Percentiles rank a stretch among this genome's conserved stretches.
phyloP scores from a whole-genome alignment of 2,329 filamentous ascomycete genomes.

The Raffaelea deltoideospora region DNA sequence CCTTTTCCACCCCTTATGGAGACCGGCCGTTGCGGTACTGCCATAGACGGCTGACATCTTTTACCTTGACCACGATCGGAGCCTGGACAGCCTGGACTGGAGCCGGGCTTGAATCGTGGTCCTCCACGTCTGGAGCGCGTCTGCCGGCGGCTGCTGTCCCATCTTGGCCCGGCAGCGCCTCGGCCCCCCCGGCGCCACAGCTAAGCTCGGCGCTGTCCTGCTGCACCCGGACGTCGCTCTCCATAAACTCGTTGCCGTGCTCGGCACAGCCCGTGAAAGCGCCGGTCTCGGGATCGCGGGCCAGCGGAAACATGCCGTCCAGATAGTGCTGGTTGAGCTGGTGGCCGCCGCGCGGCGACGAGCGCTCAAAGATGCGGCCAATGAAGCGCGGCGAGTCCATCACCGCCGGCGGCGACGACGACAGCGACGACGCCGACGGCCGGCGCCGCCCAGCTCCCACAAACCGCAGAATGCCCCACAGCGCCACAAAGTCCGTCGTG shows the following conservation, averaged over 20 bases:
- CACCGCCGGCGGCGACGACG: too few species aligned
- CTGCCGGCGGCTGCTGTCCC: not conserved
- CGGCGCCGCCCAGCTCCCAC: slow-evolving; percentile 25
- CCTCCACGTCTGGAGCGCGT: slow-evolving; percentile 17
- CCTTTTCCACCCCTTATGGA: slow-evolving; percentile 21
- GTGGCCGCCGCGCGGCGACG: slow-evolving; percentile 35
- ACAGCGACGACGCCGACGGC: too few species aligned
- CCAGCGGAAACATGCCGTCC: slow-evolving; percentile 44
- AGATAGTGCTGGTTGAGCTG: slow-evolving; percentile 47
- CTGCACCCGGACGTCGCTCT: slow-evolving; percentile 34
- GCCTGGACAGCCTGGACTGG: slow-evolving; percentile 9
- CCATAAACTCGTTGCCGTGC: slow-evolving; percentile 41
- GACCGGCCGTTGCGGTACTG: slow-evolving; percentile 44
- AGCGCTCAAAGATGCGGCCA: slow-evolving; percentile 43
- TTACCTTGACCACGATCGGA: slow-evolving; percentile 32
- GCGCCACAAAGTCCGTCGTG: slow-evolving; percentile 55
- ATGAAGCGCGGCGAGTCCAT: slow-evolving; percentile 49
- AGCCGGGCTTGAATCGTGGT: slow-evolving; percentile 13
- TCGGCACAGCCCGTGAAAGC: slow-evolving; percentile 20
- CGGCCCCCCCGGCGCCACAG: slow-evolving; percentile 24
- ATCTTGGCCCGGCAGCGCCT: not conserved
- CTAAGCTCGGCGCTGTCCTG: slow-evolving; percentile 26
- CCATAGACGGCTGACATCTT: slow-evolving; percentile 47
- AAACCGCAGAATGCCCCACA: slow-evolving; percentile 61
- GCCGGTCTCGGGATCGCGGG: slow-evolving; percentile 24